phyloP scores from a whole-genome alignment of 2,329 filamentous ascomycete species.

The Microsporum audouinii region DNA sequence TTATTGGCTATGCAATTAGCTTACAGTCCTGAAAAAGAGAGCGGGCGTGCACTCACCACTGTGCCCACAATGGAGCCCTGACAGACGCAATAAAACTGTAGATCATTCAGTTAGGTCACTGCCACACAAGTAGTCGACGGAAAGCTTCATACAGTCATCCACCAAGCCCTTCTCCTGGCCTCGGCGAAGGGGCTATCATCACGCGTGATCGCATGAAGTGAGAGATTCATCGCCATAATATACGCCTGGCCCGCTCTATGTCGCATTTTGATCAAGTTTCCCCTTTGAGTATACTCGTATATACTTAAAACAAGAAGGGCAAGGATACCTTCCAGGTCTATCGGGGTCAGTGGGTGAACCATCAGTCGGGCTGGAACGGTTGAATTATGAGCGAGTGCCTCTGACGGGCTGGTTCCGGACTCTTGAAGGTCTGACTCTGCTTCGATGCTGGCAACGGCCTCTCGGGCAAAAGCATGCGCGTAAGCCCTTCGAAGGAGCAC shows the following conservation, averaged over 20 bases:
- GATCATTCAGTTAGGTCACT: neutral
- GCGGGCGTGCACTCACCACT: conserved; percentile 23
- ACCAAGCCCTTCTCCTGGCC: conserved; percentile 36
- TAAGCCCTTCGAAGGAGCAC: conserved; percentile 29
- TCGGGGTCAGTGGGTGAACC: conserved; percentile 30
- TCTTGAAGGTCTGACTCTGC: conserved; percentile 33
- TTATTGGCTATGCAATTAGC: conserved; percentile 24
- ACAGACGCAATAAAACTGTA: conserved; percentile 35
- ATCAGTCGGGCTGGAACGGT: conserved; percentile 24
- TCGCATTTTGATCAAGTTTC: conserved; percentile 37
- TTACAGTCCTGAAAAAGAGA: neutral
- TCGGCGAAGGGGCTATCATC: conserved; percentile 30
- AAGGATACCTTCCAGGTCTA: conserved; percentile 33
- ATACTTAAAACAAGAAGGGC: conserved; percentile 34
- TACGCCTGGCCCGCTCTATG: conserved; percentile 36
- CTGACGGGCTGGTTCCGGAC: conserved; percentile 30
- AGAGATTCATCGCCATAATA: conserved; percentile 34
- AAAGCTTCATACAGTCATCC: conserved; percentile 33
- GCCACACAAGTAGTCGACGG: neutral
- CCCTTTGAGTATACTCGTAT: conserved; percentile 37
- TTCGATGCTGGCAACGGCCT: conserved; percentile 31
- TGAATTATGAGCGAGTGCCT: conserved; percentile 27
- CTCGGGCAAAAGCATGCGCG: conserved; percentile 31
- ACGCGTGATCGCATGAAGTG: conserved; percentile 27
- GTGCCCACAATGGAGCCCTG: conserved; percentile 37